Conservation (phyloP, 1,139 yeast species). For the Protomyces inundatus region DNA sequence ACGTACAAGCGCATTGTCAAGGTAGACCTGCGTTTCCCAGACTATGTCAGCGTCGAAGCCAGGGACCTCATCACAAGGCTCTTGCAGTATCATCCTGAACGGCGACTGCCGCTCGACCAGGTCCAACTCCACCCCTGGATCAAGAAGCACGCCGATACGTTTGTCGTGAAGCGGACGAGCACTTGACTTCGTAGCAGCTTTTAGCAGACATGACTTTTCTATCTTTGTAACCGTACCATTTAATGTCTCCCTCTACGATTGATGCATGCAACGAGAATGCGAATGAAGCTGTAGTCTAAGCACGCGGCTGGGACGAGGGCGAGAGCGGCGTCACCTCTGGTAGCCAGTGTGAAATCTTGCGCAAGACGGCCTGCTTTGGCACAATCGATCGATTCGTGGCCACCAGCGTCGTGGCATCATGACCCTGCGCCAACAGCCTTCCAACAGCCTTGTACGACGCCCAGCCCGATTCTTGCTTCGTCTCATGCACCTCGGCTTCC, state of each 20-base stretch:
- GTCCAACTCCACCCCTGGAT: conserved; percentile 84
- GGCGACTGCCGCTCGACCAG: conserved; percentile 56
- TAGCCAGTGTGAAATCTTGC: conserved; percentile 12
- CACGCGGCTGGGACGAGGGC: not conserved
- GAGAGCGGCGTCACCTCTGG: conserved; percentile 1
- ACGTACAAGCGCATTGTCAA: conserved; percentile 75
- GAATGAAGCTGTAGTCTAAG: not conserved
- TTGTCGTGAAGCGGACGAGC: conserved; percentile 19
- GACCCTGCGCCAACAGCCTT: not conserved
- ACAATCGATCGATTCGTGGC: conserved; percentile 8
- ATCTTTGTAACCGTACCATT: not conserved
- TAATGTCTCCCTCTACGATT: not conserved
- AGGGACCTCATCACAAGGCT: conserved; percentile 60
- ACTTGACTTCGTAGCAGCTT: not conserved
- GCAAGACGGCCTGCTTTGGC: conserved; percentile 7
- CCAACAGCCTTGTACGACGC: not conserved
- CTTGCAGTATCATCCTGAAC: conserved; percentile 62
- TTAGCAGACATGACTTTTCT: not conserved
- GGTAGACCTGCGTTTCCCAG: conserved; percentile 71
- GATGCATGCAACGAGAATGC: not conserved
- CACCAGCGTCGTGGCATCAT: conserved; percentile 8
- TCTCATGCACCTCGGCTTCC: not conserved
- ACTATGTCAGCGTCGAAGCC: conserved; percentile 65
- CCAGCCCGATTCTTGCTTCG: not conserved
- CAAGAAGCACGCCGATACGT: conserved; percentile 46